Conservation (phyloP, 805 yeast species). For the Saccharomycopsis malanga region DNA sequence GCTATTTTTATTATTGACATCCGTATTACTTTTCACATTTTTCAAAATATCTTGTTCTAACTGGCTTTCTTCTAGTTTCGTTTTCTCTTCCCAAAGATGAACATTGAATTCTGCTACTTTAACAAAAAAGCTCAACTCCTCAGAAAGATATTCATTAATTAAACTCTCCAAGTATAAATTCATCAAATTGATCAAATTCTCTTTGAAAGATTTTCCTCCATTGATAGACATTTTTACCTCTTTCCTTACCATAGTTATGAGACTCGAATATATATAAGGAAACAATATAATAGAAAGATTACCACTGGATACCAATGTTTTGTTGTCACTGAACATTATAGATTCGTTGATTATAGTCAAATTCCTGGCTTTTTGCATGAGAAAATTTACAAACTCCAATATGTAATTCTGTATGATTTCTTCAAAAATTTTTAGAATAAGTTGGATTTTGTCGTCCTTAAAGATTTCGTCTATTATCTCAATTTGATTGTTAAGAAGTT, state of each 20-base stretch:
- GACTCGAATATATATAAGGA: slow-evolving; percentile 26
- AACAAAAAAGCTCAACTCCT: slow-evolving; percentile 29
- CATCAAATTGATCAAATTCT: slow-evolving; percentile 29
- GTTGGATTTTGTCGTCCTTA: slow-evolving; percentile 31
- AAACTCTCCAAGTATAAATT: slow-evolving; percentile 34
- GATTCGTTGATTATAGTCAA: slow-evolving; percentile 25
- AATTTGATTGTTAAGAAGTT: slow-evolving; percentile 32
- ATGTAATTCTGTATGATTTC: slow-evolving; percentile 33
- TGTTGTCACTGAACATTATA: slow-evolving; percentile 24
- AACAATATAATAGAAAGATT: slow-evolving; percentile 9
- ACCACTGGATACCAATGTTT: slow-evolving; percentile 1
- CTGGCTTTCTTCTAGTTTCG: slow-evolving; percentile 32
- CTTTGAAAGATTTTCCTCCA: slow-evolving; percentile 30
- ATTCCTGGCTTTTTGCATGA: slow-evolving; percentile 23
- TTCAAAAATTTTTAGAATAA: slow-evolving; percentile 34
- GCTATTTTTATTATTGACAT: slow-evolving; percentile 33
- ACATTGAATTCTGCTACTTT: slow-evolving; percentile 29
- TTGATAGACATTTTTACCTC: slow-evolving; percentile 33
- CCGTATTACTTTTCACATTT: slow-evolving; percentile 25
- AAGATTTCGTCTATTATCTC: slow-evolving; percentile 33
- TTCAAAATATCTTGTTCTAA: slow-evolving; percentile 35
- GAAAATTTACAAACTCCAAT: slow-evolving; percentile 25
- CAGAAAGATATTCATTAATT: slow-evolving; percentile 29
- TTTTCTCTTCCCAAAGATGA: slow-evolving; percentile 35
- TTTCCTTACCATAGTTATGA: slow-evolving; percentile 29